These are phyloP conservation scores for Thalassiosira hispida DNA, from an alignment of 352 stramenopile genomes.

Conservation along the genomic window DNA sequence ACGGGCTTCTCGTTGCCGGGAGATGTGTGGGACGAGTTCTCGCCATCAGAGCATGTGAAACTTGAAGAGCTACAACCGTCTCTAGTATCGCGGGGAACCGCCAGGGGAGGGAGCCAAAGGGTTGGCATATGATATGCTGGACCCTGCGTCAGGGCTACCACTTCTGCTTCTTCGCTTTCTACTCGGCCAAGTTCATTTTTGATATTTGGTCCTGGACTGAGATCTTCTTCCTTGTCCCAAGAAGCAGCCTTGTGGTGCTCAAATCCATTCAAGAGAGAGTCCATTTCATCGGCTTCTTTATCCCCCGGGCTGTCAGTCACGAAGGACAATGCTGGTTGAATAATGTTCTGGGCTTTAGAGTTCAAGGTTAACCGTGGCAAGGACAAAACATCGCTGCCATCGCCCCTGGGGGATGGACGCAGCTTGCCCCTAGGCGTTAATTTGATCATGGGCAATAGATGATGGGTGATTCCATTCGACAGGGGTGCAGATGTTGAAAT, in stretches of 20 bases:
- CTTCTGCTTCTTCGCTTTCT: slow-evolving; percentile 47
- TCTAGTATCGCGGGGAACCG: neutral
- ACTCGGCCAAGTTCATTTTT: slow-evolving; percentile 6
- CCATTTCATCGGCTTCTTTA: slow-evolving; percentile 35
- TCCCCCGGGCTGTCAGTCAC: slow-evolving; percentile 10
- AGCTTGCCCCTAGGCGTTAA: slow-evolving; percentile 20
- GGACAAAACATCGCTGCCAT: neutral
- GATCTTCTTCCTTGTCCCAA: slow-evolving; percentile 5
- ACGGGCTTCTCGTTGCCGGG: slow-evolving; percentile 11
- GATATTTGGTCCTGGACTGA: neutral
- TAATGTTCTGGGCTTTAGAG: neutral
- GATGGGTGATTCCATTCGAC: neutral
- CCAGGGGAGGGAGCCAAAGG: neutral
- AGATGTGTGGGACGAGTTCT: neutral
- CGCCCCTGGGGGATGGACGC: slow-evolving; percentile 1
- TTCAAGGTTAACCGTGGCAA: neutral
- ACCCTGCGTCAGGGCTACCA: slow-evolving; percentile 20
- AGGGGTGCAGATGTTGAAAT: neutral
- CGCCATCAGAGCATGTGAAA: slow-evolving; percentile 18
- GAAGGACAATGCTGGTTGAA: slow-evolving; percentile 11
- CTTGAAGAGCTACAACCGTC: neutral
- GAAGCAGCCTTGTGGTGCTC: slow-evolving; percentile 21
- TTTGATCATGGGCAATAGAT: slow-evolving; percentile 31
- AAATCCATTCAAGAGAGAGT: slow-evolving; percentile 46
- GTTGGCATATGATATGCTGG: slow-evolving; percentile 4